Base-by-base conservation (phyloP, 352 stramenopile species). In the Elongisporangium undulatum region DNA sequence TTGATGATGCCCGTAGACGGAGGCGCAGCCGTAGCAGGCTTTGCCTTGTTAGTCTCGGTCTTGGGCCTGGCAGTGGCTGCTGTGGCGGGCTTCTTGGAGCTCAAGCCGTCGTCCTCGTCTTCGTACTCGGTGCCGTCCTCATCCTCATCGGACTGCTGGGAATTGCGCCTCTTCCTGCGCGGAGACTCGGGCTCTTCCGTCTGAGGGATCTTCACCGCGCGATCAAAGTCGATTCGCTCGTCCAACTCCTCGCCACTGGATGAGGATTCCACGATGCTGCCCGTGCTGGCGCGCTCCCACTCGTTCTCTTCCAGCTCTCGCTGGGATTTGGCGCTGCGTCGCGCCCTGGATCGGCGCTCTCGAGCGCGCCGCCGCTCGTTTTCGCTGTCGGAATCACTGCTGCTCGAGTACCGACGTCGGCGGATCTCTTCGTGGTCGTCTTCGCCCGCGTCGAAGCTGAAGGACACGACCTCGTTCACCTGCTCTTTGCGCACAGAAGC, bases 401-500 rank as follows among this genome's bases (percentile, higher is more conserved):
- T 55, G 62, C 66, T 83, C 22, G 54, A 83, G 63, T 72, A 74
- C 4, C 71, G 68, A 13, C 71, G 68, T 0, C 61, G 71, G 0
- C 68, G 61, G 26, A 79, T 74, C 55, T 76, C 71, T 58, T 72
- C 68, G 41, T 75, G 58, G 45, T 83, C 72, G 12, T 72, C 68
- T 0, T 74, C 76, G 21, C 72, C 75, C 8, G 76, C 70, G 53
- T 87, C 79, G 21, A 86, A 24, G 2, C 71, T 59, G 57, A 89
- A 90, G 6, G 76, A 78, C 8, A 83, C 61, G 22, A 90, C 81
- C 48, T 90, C 78, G 63, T 85, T 88, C 52, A 82, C 66, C n/a
- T 77, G 66, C 10, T 73, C 69, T 10, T 61, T 56, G 16, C 51
- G 55, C 13, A 63, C 60, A 41, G 21, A 22, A 34, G 24, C 24